Evolutionary conservation across 495 filamentous ascomycete species (phyloP).

Genomic region (Penicillium herquei): DNA sequence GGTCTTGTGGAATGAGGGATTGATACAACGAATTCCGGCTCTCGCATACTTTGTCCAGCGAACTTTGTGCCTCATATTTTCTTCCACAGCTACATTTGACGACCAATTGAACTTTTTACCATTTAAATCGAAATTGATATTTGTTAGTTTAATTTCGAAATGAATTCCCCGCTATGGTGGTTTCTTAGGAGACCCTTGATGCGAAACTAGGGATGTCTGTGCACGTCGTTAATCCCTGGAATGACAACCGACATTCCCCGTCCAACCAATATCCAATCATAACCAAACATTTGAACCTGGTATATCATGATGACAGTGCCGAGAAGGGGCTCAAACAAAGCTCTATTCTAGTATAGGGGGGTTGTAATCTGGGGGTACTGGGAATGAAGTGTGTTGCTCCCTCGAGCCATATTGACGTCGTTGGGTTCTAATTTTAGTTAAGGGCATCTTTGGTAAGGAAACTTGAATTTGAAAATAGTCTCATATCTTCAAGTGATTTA

Average conservation of each 20-base stretch:
- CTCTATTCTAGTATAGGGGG: not conserved
- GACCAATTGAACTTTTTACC: not conserved
- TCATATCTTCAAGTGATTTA: too few species aligned
- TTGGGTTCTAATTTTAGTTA: too few species aligned
- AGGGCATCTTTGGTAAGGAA: too few species aligned
- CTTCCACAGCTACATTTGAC: not conserved
- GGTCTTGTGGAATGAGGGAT: conserved; percentile 19
- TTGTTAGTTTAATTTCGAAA: not conserved
- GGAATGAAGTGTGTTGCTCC: not conserved
- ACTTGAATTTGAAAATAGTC: too few species aligned
- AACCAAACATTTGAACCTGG: not conserved
- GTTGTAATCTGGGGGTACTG: conserved; percentile 12
- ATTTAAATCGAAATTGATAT: not conserved
- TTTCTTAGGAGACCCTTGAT: not conserved
- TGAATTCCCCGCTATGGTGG: not conserved
- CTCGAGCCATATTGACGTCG: not conserved
- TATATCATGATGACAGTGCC: conserved; percentile 22
- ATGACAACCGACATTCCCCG: conserved; percentile 16
- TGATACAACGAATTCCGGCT: conserved; percentile 9
- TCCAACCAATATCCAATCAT: conserved; percentile 1
- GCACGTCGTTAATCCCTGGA: conserved; percentile 5
- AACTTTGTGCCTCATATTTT: not conserved
- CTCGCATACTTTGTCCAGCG: conserved; percentile 1
- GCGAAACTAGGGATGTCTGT: conserved; percentile 21
- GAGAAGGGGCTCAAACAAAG: not conserved